A percentile compares a stretch with the other conserved stretches of the same genome.
phyloP scores from a whole-genome alignment of 2,329 filamentous ascomycete species.

The Fusarium sp. region DNA sequence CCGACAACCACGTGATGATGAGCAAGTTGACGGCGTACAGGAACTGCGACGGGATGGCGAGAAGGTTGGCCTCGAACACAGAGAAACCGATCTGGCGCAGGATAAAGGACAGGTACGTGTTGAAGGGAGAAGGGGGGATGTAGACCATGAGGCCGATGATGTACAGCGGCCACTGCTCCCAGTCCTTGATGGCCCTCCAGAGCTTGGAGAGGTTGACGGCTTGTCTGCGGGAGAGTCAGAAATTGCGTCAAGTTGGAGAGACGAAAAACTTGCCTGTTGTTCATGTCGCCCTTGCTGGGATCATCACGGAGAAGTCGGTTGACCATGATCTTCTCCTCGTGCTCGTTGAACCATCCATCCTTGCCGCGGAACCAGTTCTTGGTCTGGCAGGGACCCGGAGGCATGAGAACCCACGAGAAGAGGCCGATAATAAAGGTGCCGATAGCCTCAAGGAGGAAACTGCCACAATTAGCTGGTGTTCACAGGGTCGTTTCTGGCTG shows the following conservation, averaged over 20 bases:
- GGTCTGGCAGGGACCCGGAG: conserved; percentile 65
- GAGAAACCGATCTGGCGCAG: conserved; percentile 61
- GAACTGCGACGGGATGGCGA: conserved; percentile 62
- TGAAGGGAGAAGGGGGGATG: conserved; percentile 60
- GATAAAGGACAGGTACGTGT: conserved; percentile 63
- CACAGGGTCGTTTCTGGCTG: accelerated
- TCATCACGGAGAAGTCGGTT: conserved; percentile 74
- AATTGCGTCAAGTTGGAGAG: background rate
- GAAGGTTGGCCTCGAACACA: conserved; percentile 63
- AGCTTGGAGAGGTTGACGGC: conserved; percentile 54
- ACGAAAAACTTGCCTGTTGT: conserved; percentile 61
- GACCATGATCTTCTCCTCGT: conserved; percentile 74
- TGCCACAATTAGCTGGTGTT: conserved; percentile 10
- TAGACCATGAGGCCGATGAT: conserved; percentile 66
- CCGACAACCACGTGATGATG: conserved; percentile 62
- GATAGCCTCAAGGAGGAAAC: conserved; percentile 68
- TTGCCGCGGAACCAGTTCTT: conserved; percentile 71
- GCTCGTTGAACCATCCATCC: conserved; percentile 74
- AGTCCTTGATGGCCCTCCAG: conserved; percentile 70
- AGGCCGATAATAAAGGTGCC: conserved; percentile 60
- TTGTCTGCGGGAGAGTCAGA: conserved; percentile 56
- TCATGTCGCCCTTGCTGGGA: conserved; percentile 73
- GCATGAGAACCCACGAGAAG: conserved; percentile 63
- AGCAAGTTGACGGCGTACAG: conserved; percentile 64
- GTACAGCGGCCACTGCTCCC: conserved; percentile 69